phyloP scores from a whole-genome alignment of 2,329 filamentous ascomycete species.

The Microthyrium microscopicum region DNA sequence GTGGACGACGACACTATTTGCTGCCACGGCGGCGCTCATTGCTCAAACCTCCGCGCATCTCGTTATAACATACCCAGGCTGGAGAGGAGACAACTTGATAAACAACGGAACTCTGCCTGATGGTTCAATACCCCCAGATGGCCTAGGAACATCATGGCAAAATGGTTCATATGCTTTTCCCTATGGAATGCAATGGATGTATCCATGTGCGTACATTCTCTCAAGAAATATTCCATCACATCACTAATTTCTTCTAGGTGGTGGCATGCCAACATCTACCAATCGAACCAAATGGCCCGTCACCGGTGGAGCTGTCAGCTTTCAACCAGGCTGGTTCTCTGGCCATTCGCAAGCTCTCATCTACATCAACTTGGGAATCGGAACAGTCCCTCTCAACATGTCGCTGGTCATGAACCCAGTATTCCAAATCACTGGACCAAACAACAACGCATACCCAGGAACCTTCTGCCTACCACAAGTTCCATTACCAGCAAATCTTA shows the following conservation, averaged over 20 bases:
- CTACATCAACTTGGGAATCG: constrained; percentile 83
- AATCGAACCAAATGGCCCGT: constrained; percentile 92
- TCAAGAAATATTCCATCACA: neutral
- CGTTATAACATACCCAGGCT: constrained; percentile 75
- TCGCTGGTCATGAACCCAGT: constrained; percentile 64
- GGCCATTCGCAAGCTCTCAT: constrained; percentile 70
- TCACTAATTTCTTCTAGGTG: constrained; percentile 39
- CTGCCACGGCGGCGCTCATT: no score
- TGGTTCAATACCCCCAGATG: constrained; percentile 20
- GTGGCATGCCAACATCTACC: constrained; percentile 56
- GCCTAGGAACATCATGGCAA: constrained; percentile 28
- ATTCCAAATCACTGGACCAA: constrained; percentile 70
- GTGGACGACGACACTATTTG: no score
- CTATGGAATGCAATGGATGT: constrained; percentile 89
- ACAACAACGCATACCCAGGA: constrained; percentile 71
- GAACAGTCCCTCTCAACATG: constrained; percentile 71
- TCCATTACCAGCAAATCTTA: constrained; percentile 56
- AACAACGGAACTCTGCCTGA: constrained; percentile 46
- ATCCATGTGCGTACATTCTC: constrained; percentile 55
- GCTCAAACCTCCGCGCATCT: constrained; percentile 44
- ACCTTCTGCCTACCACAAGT: constrained; percentile 83
- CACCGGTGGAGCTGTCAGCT: constrained; percentile 66
- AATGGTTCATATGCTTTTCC: constrained; percentile 40
- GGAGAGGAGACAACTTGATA: constrained; percentile 72
- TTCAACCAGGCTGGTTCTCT: constrained; percentile 93